These are phyloP conservation scores for Galeopsis tetrahit DNA, from an alignment of 257 asterid genomes.

Conservation along the genomic window DNA sequence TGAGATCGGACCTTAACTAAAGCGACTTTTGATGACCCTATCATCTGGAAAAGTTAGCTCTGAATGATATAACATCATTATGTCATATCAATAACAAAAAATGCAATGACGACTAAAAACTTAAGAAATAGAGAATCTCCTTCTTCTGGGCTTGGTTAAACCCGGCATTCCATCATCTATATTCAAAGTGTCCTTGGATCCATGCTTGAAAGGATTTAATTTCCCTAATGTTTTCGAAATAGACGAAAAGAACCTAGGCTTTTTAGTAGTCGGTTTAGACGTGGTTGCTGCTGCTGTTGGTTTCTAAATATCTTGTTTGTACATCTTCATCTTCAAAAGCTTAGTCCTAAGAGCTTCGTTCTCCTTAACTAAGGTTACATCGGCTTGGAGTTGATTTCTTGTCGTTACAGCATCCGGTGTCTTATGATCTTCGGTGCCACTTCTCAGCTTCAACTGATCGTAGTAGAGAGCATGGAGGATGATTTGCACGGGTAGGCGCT, in stretches of 20 bases:
- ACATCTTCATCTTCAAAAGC: constrained; percentile 86
- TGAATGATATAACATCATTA: too few species aligned
- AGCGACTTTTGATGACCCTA: too few species aligned
- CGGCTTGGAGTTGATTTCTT: constrained; percentile 70
- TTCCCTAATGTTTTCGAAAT: constrained; percentile 81
- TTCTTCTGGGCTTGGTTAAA: constrained; percentile 81
- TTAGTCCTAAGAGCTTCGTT: constrained; percentile 83
- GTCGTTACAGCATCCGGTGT: constrained; percentile 55
- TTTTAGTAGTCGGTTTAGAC: constrained; percentile 41
- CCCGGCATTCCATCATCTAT: constrained; percentile 65
- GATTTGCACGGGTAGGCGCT: constrained; percentile 86
- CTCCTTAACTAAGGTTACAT: constrained; percentile 70
- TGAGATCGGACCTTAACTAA: too few species aligned
- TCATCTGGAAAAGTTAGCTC: too few species aligned
- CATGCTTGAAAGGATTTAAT: constrained; percentile 81
- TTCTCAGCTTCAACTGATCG: constrained; percentile 78
- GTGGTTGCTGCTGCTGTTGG: constrained; percentile 41
- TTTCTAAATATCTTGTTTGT: constrained; percentile 65
- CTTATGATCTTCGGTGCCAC: constrained; percentile 60
- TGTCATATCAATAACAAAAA: background rate
- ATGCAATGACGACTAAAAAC: background rate
- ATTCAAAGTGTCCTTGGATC: constrained; percentile 79
- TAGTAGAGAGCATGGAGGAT: constrained; percentile 93
- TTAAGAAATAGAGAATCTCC: constrained; percentile 91
- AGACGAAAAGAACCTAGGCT: constrained; percentile 76